Percentiles rank a stretch among this genome's conserved stretches.
Conservation (phyloP, 306 rosid species). For the Citrullus amarus region DNA sequence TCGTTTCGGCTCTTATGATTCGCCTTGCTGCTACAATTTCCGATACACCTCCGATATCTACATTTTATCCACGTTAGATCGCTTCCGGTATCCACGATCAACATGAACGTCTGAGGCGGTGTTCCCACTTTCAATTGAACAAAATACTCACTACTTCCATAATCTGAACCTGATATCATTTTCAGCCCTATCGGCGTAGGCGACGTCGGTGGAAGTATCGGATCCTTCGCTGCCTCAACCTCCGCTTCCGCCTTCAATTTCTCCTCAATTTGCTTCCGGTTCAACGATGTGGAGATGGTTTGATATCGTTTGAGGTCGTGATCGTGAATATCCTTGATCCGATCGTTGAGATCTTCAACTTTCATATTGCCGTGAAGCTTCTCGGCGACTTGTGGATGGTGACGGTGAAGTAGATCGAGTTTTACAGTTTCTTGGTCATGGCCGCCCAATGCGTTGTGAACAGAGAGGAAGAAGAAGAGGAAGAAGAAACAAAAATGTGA, state of each 20-base stretch:
- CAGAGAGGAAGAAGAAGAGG: neutral
- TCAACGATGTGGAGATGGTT: neutral
- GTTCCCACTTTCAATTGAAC: conserved; percentile 49
- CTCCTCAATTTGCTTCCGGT: too few relatives aligned
- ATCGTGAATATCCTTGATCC: neutral
- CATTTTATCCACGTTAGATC: conserved; percentile 73
- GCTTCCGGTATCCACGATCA: conserved; percentile 64
- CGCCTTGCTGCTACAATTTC: neutral
- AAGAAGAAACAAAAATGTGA: neutral
- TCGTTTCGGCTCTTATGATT: neutral
- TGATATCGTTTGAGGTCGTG: neutral
- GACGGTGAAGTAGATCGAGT: neutral
- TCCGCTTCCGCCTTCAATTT: rapidly evolving
- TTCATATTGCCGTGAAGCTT: neutral
- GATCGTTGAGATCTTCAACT: neutral
- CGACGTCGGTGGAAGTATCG: neutral
- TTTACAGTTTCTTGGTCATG: neutral
- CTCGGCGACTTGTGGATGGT: neutral
- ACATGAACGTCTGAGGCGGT: conserved; percentile 40
- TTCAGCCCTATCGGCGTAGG: conserved; percentile 21
- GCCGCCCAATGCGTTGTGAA: neutral
- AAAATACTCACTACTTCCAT: conserved; percentile 45
- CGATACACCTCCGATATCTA: conserved; percentile 5
- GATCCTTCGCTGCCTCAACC: neutral
- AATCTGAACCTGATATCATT: conserved; percentile 39